Conservation (phyloP, 169 alveolate species). For the Plasmodium berghei region DNA sequence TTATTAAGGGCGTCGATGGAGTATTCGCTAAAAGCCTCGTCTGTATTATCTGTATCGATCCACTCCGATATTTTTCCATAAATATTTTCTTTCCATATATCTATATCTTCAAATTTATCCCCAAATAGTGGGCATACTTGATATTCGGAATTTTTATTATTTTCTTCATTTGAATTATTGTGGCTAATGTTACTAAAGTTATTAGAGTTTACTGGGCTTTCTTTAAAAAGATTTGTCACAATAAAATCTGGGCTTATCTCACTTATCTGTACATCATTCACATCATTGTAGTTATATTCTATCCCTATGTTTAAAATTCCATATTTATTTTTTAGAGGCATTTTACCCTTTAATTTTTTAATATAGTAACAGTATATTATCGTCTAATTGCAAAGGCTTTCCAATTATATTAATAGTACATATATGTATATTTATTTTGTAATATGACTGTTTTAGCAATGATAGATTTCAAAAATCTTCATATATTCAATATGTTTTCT, state of each 20-base stretch:
- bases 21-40: slow-evolving; percentile 17
- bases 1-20: slow-evolving; percentile 60
- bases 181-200: background rate
- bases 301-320: slow-evolving; percentile 58
- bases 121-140: slow-evolving; percentile 69
- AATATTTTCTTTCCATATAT: slow-evolving; percentile 53
- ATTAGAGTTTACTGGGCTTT: background rate
- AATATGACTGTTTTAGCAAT: no score
- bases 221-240: slow-evolving; percentile 39
- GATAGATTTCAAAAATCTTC: no score
- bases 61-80: slow-evolving; percentile 63
- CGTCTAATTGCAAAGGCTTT: no score
- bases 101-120: slow-evolving; percentile 37
- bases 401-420: no score
- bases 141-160: background rate
- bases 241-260: slow-evolving; percentile 41
- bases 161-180: background rate
- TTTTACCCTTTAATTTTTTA: background rate
- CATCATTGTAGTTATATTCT: slow-evolving; percentile 33
- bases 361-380: no score
- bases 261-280: slow-evolving; percentile 1
- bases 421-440: no score
- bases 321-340: slow-evolving; percentile 74
- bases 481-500: no score
- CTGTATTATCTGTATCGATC: slow-evolving; percentile 59